A percentile compares a stretch with the other conserved stretches of the same genome.
These are phyloP conservation scores for Raddia distichophylla DNA, from an alignment of 176 grass and related monocot genomes.

Conservation along the genomic window DNA sequence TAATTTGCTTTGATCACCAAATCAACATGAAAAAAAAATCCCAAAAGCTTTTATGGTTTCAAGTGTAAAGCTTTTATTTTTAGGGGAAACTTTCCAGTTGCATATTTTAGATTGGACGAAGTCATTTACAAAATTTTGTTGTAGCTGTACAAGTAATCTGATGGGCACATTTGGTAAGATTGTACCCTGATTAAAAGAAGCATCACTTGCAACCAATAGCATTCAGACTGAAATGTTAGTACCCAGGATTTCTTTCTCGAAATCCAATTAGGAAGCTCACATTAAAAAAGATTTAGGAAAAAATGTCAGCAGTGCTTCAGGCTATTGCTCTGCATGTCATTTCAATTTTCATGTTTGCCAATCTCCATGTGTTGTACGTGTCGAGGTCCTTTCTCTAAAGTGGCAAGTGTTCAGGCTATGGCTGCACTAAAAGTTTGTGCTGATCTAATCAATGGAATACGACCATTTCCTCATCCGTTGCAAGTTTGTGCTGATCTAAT, in stretches of 20 bases:
- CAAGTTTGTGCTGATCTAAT: conserved; percentile 27
- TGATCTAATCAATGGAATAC: neutral
- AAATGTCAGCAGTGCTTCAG: neutral
- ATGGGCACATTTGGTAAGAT: too few relatives aligned
- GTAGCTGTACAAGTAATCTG: neutral
- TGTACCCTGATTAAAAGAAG: conserved; percentile 15
- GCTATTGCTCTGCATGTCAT: conserved; percentile 1
- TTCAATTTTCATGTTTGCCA: neutral
- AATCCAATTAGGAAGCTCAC: neutral
- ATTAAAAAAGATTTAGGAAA: neutral
- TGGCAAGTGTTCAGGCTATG: neutral
- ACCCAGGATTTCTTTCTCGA: neutral
- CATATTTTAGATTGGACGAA: neutral
- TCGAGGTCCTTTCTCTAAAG: neutral
- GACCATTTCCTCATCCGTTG: neutral
- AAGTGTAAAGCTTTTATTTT: neutral
- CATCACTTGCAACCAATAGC: neutral
- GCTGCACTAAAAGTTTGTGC: conserved; percentile 1
- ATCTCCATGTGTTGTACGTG: neutral
- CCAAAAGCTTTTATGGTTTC: neutral
- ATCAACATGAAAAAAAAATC: neutral
- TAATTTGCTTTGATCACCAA: neutral
- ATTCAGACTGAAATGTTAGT: neutral
- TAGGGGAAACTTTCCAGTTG: neutral
- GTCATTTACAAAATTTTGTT: neutral